phyloP scores from a whole-genome alignment of 1,139 yeast species.

The Geotrichum australiense region DNA sequence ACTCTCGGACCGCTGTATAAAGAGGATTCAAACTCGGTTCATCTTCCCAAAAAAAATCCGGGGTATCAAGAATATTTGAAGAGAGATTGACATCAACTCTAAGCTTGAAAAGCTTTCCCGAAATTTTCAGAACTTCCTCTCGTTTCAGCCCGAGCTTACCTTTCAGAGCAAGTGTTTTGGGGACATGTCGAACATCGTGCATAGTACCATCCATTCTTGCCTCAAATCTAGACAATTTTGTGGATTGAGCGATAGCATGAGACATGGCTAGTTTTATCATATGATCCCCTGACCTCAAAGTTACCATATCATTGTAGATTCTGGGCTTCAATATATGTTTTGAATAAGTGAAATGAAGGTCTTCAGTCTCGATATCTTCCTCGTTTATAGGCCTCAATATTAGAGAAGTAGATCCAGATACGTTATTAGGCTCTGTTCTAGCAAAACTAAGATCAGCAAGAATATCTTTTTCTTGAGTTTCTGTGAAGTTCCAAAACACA shows the following conservation, averaged over 20 bases:
- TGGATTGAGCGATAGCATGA: conserved; percentile 95
- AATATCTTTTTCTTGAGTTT: conserved; percentile 84
- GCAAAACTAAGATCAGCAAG: conserved; percentile 90
- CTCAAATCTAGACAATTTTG: conserved; percentile 84
- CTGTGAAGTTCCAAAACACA: conserved; percentile 95
- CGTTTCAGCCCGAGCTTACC: conserved; percentile 77
- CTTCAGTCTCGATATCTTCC: conserved; percentile 91
- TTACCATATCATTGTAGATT: conserved; percentile 90
- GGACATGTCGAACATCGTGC: conserved; percentile 78
- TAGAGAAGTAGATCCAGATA: conserved; percentile 29
- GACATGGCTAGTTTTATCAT: conserved; percentile 87
- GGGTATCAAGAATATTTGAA: conserved; percentile 87
- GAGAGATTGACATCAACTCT: conserved; percentile 90
- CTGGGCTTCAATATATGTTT: conserved; percentile 76
- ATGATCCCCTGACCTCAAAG: conserved; percentile 85
- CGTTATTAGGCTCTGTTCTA: conserved; percentile 18
- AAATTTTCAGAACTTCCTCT: conserved; percentile 73
- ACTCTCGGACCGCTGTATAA: conserved; percentile 83
- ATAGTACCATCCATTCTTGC: conserved; percentile 81
- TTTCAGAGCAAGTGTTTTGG: conserved; percentile 81
- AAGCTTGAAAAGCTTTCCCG: conserved; percentile 82
- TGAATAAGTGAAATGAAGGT: conserved; percentile 87
- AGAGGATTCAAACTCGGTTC: conserved; percentile 94
- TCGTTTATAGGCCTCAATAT: conserved; percentile 67
- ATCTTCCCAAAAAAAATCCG: conserved; percentile 92